These are phyloP conservation scores for Elaeis oleifera DNA, from an alignment of 202 grass and related monocot genomes.

Conservation along the genomic window DNA sequence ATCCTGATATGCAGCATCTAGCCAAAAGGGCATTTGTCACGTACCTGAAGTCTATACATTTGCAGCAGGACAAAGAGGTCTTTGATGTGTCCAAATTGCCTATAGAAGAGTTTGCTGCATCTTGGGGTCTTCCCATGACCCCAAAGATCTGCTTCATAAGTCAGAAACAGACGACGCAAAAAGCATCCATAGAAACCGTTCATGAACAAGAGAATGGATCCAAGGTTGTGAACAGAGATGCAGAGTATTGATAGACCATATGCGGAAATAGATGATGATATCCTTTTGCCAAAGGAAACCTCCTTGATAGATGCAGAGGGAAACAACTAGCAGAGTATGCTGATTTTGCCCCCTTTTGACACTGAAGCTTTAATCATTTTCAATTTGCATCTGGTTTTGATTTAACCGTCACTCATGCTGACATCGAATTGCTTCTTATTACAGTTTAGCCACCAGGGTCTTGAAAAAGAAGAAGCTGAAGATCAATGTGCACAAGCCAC, in stretches of 20 bases:
- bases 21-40: conserved; percentile 81
- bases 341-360: neutral
- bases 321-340: conserved; percentile 35
- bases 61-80: conserved; percentile 58
- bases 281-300: conserved; percentile 48
- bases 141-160: conserved; percentile 67
- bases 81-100: conserved; percentile 71
- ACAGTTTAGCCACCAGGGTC: conserved; percentile 41
- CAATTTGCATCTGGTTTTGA: neutral
- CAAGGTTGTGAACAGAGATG: conserved; percentile 14
- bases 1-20: conserved; percentile 58
- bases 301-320: conserved; percentile 13
- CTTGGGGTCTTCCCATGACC: conserved; percentile 60
- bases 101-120: conserved; percentile 65
- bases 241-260: neutral
- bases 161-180: conserved; percentile 27
- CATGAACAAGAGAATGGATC: conserved; percentile 16
- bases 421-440: conserved; percentile 1
- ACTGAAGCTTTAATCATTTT: neutral
- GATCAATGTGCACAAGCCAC: conserved; percentile 74
- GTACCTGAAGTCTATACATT: conserved; percentile 78
- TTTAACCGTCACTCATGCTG: neutral
- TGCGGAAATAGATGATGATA: conserved; percentile 20
- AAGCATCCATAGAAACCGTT: conserved; percentile 20
- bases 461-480: conserved; percentile 87